Evolutionary conservation across 345 rosid species (phyloP).

Genomic region (Passiflora organensis): DNA sequence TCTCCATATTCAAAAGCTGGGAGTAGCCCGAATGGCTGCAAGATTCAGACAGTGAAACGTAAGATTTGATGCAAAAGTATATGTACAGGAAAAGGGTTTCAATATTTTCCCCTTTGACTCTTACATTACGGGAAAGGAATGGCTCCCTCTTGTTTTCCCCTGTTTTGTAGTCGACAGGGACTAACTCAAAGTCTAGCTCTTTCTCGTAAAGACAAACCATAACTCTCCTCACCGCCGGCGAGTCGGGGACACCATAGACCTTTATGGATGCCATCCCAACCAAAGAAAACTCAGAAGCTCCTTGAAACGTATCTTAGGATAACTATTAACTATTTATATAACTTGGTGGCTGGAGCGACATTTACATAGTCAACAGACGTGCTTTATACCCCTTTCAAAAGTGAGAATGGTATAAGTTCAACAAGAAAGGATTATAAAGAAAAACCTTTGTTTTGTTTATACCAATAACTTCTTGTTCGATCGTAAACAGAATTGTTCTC

Average conservation of each 20-base stretch:
- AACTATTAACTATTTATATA: too few relatives aligned
- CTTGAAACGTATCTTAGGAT: too few relatives aligned
- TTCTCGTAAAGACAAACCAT: conserved; percentile 57
- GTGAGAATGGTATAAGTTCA: too few relatives aligned
- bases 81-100: neutral
- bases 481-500: too few relatives aligned
- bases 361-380: too few relatives aligned
- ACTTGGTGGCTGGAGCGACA: too few relatives aligned
- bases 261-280: conserved; percentile 54
- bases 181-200: conserved; percentile 44
- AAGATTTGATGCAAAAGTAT: too few relatives aligned
- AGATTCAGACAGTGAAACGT: neutral
- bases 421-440: too few relatives aligned
- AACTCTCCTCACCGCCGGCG: conserved; percentile 48
- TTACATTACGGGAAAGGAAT: conserved; percentile 54
- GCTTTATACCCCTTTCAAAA: too few relatives aligned
- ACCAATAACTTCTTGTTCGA: too few relatives aligned
- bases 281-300: too few relatives aligned
- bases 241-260: conserved; percentile 35
- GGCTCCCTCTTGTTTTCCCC: conserved; percentile 61
- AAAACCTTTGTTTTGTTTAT: too few relatives aligned
- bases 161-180: conserved; percentile 37
- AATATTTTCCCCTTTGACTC: neutral
- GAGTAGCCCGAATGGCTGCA: conserved; percentile 78
- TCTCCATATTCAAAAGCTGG: conserved; percentile 66